A percentile compares a stretch with the other conserved stretches of the same genome.
phyloP scores from a whole-genome alignment of 352 stramenopile species.

The Peronospora tabacina region DNA sequence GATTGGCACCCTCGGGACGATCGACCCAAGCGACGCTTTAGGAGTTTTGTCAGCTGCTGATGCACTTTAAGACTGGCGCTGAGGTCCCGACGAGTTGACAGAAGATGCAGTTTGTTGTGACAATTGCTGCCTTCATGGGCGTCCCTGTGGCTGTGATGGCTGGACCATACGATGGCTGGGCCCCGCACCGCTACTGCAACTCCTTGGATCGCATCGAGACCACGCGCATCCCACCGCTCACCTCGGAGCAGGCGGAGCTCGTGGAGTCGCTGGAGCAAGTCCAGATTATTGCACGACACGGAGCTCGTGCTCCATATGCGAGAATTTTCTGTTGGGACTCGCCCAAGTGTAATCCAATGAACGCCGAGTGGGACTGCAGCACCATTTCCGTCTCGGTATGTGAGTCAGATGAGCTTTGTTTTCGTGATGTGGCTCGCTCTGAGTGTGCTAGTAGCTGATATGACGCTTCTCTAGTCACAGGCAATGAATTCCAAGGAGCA shows the following conservation, averaged over 20 bases:
- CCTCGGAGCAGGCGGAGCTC: constrained; percentile 39
- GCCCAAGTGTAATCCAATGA: constrained; percentile 61
- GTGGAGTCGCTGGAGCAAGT: constrained; percentile 76
- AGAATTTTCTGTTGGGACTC: constrained; percentile 74
- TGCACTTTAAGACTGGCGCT: constrained; percentile 7
- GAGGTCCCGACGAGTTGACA: constrained; percentile 1
- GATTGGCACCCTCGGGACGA: constrained; percentile 14
- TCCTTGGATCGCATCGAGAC: constrained; percentile 51
- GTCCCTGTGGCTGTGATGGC: constrained; percentile 13
- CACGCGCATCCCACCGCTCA: constrained; percentile 51
- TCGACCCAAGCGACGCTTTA: constrained; percentile 12
- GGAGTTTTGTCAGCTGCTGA: too few relatives aligned
- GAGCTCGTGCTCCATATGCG: constrained; percentile 63
- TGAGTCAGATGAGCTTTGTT: neutral
- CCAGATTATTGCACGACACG: constrained; percentile 77
- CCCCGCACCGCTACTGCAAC: constrained; percentile 79
- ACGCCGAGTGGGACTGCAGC: constrained; percentile 63
- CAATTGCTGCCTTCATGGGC: constrained; percentile 18
- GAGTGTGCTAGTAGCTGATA: neutral
- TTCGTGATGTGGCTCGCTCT: neutral
- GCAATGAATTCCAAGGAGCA: constrained; percentile 46
- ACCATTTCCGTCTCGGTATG: constrained; percentile 66
- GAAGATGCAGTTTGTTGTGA: constrained; percentile 25
- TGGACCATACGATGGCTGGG: constrained; percentile 63
- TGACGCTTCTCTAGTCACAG: constrained; percentile 42